Evolutionary conservation across 129 eudicot species (phyloP), one percentile per base, ranked within the genome.

Genomic region (Lactuca saligna): DNA sequence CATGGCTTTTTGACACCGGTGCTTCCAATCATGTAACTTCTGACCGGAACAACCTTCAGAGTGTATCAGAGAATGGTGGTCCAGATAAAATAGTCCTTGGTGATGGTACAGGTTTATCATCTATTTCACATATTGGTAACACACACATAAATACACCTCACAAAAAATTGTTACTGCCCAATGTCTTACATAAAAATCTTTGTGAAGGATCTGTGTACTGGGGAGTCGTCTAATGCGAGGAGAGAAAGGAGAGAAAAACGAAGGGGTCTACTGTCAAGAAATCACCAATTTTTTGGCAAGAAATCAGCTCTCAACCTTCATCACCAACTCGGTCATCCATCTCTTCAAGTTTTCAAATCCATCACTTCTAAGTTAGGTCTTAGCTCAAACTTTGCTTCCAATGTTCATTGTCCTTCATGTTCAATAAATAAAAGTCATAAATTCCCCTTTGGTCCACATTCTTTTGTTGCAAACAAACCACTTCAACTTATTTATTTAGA

Each of bases 51-150:
- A 20, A 12, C 12, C 56, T 68, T 46, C 57, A 29, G 2, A 50
- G 2, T 49, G 33, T 49, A 15, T 68, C 62, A 3, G 63, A 68
- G 6, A 54, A 68, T n/a, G 73, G 59, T 0, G 73, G 63, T 1
- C 57, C 73, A 2, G 73, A 68, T 54, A 63, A 68, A 54, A 37
- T 68, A 2, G 29, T 68, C 3, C 61, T 68, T 7, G 73, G 73
- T n/a, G n/a, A 20, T 34, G 51, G 73, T 54, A 49, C 49, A 68
- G 63, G 35, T 54, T 68, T 68, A n/a, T n/a, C n/a, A 54, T 10
- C 42, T 13, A 54, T 68, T n/a, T 54, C 73, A 9, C 73, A 68
- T 14, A 13, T 33, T 54, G 73, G 64, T 10, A 31, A 17, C 48
- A 11, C 62, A 63, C n/a, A 17, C 35, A 17, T 63, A 7, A 39